Percentiles rank a stretch among this genome's conserved stretches.
Conservation (phyloP, 768 basidiomycete genomes). For the Daedaleopsis nitida region DNA sequence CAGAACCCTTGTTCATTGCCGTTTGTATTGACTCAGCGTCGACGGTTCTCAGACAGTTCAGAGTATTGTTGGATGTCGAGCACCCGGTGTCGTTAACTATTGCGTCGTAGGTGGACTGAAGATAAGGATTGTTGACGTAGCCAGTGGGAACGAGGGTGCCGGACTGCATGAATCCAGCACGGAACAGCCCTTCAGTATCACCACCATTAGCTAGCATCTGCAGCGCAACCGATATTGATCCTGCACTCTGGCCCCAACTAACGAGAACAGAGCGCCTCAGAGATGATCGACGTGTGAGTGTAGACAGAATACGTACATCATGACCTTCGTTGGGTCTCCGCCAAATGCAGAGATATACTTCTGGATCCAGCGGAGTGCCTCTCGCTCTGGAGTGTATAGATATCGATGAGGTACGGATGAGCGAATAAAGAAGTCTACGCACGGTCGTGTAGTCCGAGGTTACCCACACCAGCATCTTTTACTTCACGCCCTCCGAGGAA, state of each 20-base stretch:
- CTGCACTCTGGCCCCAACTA: slow-evolving; percentile 41
- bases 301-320: slow-evolving; percentile 31
- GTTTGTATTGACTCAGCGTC: slow-evolving; percentile 32
- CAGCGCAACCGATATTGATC: slow-evolving; percentile 37
- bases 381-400: slow-evolving; percentile 29
- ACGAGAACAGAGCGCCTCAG: not conserved
- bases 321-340: slow-evolving; percentile 47
- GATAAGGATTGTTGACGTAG: slow-evolving; percentile 5
- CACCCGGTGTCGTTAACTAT: slow-evolving; percentile 44
- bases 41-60: slow-evolving; percentile 43
- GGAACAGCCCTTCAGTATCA: slow-evolving; percentile 26
- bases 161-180: slow-evolving; percentile 41
- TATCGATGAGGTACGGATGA: not conserved
- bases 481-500: slow-evolving; percentile 45
- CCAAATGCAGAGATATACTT: slow-evolving; percentile 46
- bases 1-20: slow-evolving; percentile 39
- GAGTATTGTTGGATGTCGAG: slow-evolving; percentile 34
- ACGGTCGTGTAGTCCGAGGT: slow-evolving; percentile 57
- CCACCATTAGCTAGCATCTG: slow-evolving; percentile 31
- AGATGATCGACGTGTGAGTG: no score
- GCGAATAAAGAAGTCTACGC: slow-evolving; percentile 3
- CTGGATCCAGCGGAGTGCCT: slow-evolving; percentile 46
- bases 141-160: slow-evolving; percentile 21
- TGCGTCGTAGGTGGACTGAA: slow-evolving; percentile 42
- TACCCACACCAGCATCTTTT: slow-evolving; percentile 40